phyloP scores from a whole-genome alignment of 305 asterid species.

The Coffea humblotiana region DNA sequence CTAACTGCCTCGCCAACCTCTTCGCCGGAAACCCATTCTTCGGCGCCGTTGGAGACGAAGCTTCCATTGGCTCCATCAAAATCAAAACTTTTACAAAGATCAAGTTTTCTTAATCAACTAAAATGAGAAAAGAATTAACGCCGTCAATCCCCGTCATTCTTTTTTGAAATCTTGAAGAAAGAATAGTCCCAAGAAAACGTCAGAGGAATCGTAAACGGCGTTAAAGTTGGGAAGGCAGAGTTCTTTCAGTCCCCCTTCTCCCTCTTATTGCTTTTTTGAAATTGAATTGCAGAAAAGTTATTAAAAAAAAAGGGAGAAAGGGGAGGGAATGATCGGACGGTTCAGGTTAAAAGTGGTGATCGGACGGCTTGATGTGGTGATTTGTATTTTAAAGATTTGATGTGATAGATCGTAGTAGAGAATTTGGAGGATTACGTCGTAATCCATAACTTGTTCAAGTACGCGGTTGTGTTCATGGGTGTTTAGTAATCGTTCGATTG shows the following conservation, averaged over 20 bases:
- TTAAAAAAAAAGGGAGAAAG: background rate
- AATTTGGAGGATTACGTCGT: background rate
- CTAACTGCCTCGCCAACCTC: constrained; percentile 88
- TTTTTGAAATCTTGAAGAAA: background rate
- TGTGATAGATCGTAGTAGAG: background rate
- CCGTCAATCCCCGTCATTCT: background rate
- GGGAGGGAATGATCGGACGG: constrained; percentile 12
- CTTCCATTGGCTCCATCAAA: constrained; percentile 14
- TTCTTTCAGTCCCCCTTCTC: background rate
- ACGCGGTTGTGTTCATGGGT: too few species aligned
- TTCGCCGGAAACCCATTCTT: constrained; percentile 48
- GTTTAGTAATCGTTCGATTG: too few species aligned
- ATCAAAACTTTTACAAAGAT: background rate
- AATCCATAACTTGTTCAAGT: background rate
- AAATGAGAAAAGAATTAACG: background rate
- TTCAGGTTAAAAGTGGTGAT: constrained; percentile 1
- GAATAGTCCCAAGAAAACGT: constrained; percentile 6
- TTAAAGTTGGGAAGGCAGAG: background rate
- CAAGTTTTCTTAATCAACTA: background rate
- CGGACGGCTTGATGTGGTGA: background rate
- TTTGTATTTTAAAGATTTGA: background rate
- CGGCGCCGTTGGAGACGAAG: background rate
- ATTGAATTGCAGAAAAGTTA: background rate
- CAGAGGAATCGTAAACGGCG: background rate
- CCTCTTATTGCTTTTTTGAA: background rate